phyloP scores from a whole-genome alignment of 2,329 filamentous ascomycete genomes.

The Aspergillus sp. region DNA sequence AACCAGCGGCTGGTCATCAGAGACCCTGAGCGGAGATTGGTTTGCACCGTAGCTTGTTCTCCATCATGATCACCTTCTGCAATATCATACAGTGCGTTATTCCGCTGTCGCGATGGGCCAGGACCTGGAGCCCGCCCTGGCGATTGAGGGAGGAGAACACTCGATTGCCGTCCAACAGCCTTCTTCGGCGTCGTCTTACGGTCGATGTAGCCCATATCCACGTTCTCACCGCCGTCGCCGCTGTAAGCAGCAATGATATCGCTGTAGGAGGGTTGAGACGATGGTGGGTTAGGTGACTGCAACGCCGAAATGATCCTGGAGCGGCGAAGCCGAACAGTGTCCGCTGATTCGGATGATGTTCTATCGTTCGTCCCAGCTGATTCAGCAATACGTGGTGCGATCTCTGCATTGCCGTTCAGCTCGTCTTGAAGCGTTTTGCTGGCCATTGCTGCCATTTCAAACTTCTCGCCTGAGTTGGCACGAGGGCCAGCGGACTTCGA shows the following conservation, averaged over 20 bases:
- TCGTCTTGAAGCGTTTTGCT: slow-evolving; percentile 31
- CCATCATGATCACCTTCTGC: slow-evolving; percentile 35
- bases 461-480: slow-evolving; percentile 16
- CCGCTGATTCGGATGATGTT: slow-evolving; percentile 18
- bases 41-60: slow-evolving; percentile 32
- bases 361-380: slow-evolving; percentile 14
- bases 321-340: slow-evolving; percentile 37
- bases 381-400: slow-evolving; percentile 12
- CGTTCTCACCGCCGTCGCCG: slow-evolving; percentile 18
- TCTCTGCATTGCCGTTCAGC: slow-evolving; percentile 14
- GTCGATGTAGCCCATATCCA: slow-evolving; percentile 12
- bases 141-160: slow-evolving; percentile 18
- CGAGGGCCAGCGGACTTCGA: slow-evolving; percentile 12
- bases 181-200: slow-evolving; percentile 12
- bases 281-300: slow-evolving; percentile 40
- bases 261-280: slow-evolving; percentile 45
- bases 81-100: slow-evolving; percentile 27
- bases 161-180: slow-evolving; percentile 16
- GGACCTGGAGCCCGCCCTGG: slow-evolving; percentile 14
- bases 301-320: slow-evolving; percentile 44
- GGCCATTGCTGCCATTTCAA: slow-evolving; percentile 30
- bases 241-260: slow-evolving; percentile 46
- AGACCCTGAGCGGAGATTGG: slow-evolving; percentile 41
- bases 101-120: slow-evolving; percentile 23
- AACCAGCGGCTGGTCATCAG: slow-evolving; percentile 44